A percentile compares a stretch with the other conserved stretches of the same genome.
These are phyloP conservation scores for Lactarius indigo DNA, from an alignment of 768 basidiomycete species.

Conservation along the genomic window DNA sequence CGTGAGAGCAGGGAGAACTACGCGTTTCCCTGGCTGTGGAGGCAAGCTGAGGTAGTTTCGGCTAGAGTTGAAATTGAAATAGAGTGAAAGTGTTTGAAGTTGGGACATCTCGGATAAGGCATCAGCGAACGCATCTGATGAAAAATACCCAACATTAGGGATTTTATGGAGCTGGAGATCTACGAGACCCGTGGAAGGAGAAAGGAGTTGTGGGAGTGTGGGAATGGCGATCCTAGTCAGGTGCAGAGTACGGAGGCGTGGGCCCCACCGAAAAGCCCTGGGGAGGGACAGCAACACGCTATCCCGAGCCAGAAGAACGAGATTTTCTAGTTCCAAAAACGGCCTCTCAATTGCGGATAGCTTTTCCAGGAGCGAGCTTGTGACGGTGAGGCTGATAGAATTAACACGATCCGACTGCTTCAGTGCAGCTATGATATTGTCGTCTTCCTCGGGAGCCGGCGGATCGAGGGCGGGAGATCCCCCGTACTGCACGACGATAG, in stretches of 20 bases:
- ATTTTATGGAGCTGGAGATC: neutral
- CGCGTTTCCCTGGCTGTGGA: too few relatives aligned
- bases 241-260: neutral
- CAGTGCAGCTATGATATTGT: neutral
- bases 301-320: neutral
- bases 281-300: neutral
- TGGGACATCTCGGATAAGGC: neutral
- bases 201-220: neutral
- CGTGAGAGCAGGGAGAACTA: too few relatives aligned
- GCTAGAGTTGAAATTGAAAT: neutral
- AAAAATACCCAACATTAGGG: neutral
- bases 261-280: neutral
- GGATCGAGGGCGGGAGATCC: too few relatives aligned
- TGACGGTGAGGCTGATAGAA: neutral
- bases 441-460: neutral
- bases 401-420: neutral
- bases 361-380: neutral
- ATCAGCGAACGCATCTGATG: neutral
- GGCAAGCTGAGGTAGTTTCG: neutral
- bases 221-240: neutral
- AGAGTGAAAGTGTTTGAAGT: neutral
- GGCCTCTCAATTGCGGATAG: neutral
- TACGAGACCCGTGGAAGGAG: neutral
- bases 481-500: neutral
- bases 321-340: neutral